phyloP scores from a whole-genome alignment of 1,284 basidiomycete species.

The Bjerkandera adusta region DNA sequence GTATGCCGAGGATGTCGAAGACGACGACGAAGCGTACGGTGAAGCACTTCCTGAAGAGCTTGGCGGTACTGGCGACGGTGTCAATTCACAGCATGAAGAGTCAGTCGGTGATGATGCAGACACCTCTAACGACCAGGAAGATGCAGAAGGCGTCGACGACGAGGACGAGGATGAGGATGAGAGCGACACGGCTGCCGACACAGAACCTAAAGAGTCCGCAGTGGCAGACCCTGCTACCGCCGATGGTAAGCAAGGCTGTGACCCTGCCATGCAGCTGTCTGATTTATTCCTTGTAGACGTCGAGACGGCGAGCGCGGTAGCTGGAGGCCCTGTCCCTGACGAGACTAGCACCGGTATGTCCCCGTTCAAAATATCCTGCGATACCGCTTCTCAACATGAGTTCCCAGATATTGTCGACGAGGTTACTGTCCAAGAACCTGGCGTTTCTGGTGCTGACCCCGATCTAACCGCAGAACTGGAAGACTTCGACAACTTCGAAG shows the following conservation, averaged over 20 bases:
- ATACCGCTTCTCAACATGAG: background rate
- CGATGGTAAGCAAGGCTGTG: too few species aligned
- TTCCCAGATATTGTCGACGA: background rate
- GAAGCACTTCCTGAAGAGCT: conserved; percentile 26
- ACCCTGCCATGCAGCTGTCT: too few species aligned
- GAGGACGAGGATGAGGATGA: background rate
- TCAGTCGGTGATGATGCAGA: conserved; percentile 4
- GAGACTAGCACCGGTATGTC: background rate
- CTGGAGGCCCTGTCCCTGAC: background rate
- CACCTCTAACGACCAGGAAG: background rate
- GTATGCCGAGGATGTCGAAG: conserved; percentile 23
- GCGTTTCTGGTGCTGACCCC: background rate
- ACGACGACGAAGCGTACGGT: conserved; percentile 30
- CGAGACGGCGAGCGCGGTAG: background rate
- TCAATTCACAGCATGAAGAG: conserved; percentile 7
- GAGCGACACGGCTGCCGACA: background rate
- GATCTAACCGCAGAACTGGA: conserved; percentile 1
- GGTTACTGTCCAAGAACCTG: background rate
- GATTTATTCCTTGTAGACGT: too few species aligned
- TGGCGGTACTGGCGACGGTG: conserved; percentile 13
- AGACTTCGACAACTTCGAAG: conserved; percentile 7
- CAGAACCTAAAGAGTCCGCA: background rate
- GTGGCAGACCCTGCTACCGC: background rate
- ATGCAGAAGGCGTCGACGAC: background rate
- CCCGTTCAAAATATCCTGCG: background rate